Evolutionary conservation across 257 asterid species (phyloP), one percentile per base, ranked within the genome.

Genomic region (Plectranthus barbatus): DNA sequence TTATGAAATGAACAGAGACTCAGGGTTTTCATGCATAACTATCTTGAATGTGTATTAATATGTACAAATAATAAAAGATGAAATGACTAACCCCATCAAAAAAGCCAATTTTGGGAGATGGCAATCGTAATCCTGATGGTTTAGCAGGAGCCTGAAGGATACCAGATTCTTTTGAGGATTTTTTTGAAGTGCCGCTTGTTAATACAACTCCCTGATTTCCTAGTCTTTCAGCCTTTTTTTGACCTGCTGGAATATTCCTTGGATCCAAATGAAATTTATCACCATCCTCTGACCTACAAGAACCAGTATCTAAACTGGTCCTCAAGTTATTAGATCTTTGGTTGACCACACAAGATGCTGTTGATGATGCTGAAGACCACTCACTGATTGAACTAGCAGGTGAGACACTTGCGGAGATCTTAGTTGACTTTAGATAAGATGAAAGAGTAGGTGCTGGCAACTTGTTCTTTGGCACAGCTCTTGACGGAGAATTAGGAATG

Each of bases 381-480:
- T 90, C 97, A 74, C 97, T 87, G 55, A 87, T 77, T 55, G 99
- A 93, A 82, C 95, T 90, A 72, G 92, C 83, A 50, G 99, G 99
- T 19, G 99, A 90, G 66, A 80, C 77, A 72, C 77, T 77, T 41
- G 88, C 53, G 63, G 86, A 69, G 56, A 81, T 75, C 77, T 83
- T 86, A 53, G 88, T 60, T 42, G 96, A 73, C 83, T 48, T 73
- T 69, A 74, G 58, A 67, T 68, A 49, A 66, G 83, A 77, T 13
- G 94, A 80, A 60, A 79, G 83, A 51, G 68, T 71, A 60, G 97
- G 64, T 57, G 79, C 45, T n/a, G 74, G 65, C 37, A 73, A 69
- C 57, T 76, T 79, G 69, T 66, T 81, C 66, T 74, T 87, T 23
- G 74, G 47, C 13, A 73, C 72, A 74, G 69, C 70, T 81, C 73